These are phyloP conservation scores for Diaporthe velutina DNA, from an alignment of 2,329 filamentous ascomycete genomes.

Conservation along the genomic window DNA sequence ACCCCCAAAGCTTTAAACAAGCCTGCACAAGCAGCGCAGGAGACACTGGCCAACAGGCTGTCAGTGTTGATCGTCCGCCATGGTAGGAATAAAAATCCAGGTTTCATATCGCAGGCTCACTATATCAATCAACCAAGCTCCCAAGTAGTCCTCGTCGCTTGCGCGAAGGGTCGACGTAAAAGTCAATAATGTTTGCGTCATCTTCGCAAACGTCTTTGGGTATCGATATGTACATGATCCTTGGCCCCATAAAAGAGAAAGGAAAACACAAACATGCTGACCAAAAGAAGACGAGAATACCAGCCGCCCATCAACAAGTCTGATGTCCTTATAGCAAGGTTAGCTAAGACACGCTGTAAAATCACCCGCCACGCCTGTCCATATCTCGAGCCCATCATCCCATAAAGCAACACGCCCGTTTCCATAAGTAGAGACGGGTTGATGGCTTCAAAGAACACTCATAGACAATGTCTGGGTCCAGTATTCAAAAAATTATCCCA, in stretches of 20 bases:
- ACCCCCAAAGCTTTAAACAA: not conserved
- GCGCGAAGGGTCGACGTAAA: not conserved
- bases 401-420: not conserved
- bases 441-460: not conserved
- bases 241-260: not conserved
- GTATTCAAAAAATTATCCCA: not conserved
- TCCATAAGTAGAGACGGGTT: not conserved
- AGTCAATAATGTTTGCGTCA: not conserved
- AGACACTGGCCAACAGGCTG: not conserved
- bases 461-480: not conserved
- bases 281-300: not conserved
- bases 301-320: not conserved
- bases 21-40: not conserved
- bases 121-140: not conserved
- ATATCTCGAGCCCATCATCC: too few relatives aligned
- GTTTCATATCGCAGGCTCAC: not conserved
- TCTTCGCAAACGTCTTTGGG: conserved; percentile 26
- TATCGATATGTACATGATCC: conserved; percentile 25
- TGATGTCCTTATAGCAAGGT: not conserved
- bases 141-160: not conserved
- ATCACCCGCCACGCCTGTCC: not conserved
- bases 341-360: not conserved
- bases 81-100: too few relatives aligned
- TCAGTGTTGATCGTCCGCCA: too few relatives aligned
- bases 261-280: not conserved